These are phyloP conservation scores for Aspergillus amoenus DNA, from an alignment of 2,329 filamentous ascomycete genomes.

Conservation along the genomic window DNA sequence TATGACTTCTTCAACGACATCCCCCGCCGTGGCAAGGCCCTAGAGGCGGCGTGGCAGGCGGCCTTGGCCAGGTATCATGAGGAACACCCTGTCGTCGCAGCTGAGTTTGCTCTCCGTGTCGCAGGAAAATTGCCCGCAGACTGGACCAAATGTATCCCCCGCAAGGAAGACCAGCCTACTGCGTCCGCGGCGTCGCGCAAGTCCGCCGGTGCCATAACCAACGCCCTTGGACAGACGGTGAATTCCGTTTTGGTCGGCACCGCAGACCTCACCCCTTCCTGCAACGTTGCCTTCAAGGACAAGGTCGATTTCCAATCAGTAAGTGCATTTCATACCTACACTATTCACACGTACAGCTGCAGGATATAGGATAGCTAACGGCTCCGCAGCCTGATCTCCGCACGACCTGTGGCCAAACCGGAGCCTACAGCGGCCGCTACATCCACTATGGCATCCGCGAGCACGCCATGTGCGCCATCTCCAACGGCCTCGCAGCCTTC, in stretches of 20 bases:
- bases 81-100: constrained; percentile 1
- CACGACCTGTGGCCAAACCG: constrained; percentile 10
- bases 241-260: constrained; percentile 4
- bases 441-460: constrained; percentile 15
- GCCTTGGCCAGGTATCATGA: background rate
- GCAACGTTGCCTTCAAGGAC: constrained; percentile 11
- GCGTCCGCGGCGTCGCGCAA: constrained; percentile 7
- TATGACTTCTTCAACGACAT: constrained; percentile 13
- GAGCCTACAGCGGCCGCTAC: constrained; percentile 11
- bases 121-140: constrained; percentile 10
- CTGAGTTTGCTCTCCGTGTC: constrained; percentile 13
- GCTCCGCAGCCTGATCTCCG: too few species aligned
- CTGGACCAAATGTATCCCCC: constrained; percentile 12
- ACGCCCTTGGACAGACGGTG: constrained; percentile 5
- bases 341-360: too few species aligned
- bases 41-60: constrained; percentile 5
- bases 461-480: constrained; percentile 15
- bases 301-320: constrained; percentile 14
- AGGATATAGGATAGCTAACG: background rate
- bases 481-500: constrained; percentile 18
- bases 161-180: constrained; percentile 17
- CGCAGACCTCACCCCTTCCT: constrained; percentile 11
- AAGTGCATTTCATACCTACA: background rate
- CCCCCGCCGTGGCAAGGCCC: background rate
- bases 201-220: constrained; percentile 3